Base-by-base conservation (phyloP, 805 yeast species). In the Sporopachydermia lactativora region DNA sequence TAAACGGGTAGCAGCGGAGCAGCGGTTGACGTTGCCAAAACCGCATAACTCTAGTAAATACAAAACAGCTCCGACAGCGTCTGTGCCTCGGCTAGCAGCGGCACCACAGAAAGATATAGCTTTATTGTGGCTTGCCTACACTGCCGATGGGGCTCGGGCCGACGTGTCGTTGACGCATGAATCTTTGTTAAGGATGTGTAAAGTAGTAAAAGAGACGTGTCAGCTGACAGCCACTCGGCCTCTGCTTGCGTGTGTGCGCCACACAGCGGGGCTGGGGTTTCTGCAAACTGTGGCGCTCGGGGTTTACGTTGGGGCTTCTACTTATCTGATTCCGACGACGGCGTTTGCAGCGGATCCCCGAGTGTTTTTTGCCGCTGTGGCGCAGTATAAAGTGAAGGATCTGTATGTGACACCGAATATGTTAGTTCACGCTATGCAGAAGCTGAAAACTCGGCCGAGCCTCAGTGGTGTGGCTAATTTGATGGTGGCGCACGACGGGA, bases 141-240 rank as follows among this genome's bases (percentile, higher is more conserved):
- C 82, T 1, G 66, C 86, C 0, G 95, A 85, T 50, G 81, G 81
- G 49, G 66, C 73, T 15, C 65, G 81, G 42, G 66, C 72, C 0
- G 83, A 81, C 0, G 64, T 54, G 38, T 62, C 63, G 15, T 57
- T 73, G 45, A 75, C 73, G 17, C 92, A 82, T 54, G 61, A 67
- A 35, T 70, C 73, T 39, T 62, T 92, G 8, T 59, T 88, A 49
- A 79, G 84, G 2, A 71, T 83, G 57, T 86, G 96, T 58, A 85
- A 88, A 51, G 81, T 83, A 15, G 70, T 85, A 52, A 89, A 92
- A 50, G 96, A 89, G 54, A 89, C 97, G 0, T 83, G 95, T 52
- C 89, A 84, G 45, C 66, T 92, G 60, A 69, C 78, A 11, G 71
- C 81, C 34, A 68, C 71, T 24, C 72, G 75, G 35, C 79, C 96